These are phyloP conservation scores for Posidonia oceanica DNA, from an alignment of 116 monocot species.

Conservation along the genomic window DNA sequence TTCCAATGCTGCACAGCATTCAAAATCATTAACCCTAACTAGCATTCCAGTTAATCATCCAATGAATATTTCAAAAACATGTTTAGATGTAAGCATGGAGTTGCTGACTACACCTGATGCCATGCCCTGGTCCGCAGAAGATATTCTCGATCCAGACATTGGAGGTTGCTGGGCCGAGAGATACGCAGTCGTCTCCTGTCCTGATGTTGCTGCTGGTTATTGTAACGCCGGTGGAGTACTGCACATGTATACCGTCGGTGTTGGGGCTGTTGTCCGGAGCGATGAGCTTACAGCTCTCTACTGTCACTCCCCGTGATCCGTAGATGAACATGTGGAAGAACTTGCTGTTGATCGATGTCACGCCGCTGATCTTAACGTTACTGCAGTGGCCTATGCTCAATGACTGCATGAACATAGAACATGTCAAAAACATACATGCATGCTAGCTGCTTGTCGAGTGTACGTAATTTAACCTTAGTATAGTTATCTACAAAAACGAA, in stretches of 20 bases:
- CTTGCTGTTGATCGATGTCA: constrained; percentile 34
- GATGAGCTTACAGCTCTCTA: constrained; percentile 17
- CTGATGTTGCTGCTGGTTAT: constrained; percentile 18
- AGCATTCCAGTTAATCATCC: no score
- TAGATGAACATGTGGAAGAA: constrained; percentile 31
- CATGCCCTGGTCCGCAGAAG: constrained; percentile 41
- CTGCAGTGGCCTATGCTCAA: constrained; percentile 20
- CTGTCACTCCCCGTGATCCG: constrained; percentile 11
- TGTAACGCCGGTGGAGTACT: constrained; percentile 23
- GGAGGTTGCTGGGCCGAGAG: constrained; percentile 28
- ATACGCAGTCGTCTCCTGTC: constrained; percentile 53
- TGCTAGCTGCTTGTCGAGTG: background rate
- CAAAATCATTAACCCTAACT: background rate
- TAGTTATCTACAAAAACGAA: background rate
- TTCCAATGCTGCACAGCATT: constrained; percentile 28
- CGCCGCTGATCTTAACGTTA: constrained; percentile 24
- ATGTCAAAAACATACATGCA: background rate
- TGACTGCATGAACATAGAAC: constrained; percentile 16
- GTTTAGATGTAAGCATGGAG: background rate
- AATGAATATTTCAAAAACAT: no score
- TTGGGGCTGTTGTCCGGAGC: constrained; percentile 46
- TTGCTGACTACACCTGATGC: constrained; percentile 21
- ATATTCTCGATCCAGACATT: constrained; percentile 26
- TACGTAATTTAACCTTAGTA: background rate
- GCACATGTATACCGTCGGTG: constrained; percentile 50